A percentile compares a stretch with the other conserved stretches of the same genome.
phyloP scores from a whole-genome alignment of 495 filamentous ascomycete genomes.

The Neurospora sp. region DNA sequence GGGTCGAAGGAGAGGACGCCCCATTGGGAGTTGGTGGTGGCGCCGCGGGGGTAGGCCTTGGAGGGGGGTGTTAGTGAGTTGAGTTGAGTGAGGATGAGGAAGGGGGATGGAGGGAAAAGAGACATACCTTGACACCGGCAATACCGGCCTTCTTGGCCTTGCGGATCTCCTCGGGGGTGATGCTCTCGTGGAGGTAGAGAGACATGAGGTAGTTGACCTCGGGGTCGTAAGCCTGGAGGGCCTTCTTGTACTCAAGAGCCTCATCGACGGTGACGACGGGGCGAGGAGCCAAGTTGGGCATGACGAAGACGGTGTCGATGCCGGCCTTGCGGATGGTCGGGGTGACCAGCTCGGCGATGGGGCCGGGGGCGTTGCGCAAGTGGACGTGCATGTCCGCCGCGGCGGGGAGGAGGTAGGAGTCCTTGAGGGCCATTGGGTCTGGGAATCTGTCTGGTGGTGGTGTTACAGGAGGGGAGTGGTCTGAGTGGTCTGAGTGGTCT shows the following conservation, averaged over 20 bases:
- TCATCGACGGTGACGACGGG: constrained; percentile 65
- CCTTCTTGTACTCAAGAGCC: constrained; percentile 64
- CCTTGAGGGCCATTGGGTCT: constrained; percentile 29
- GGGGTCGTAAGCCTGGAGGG: constrained; percentile 57
- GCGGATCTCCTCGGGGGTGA: constrained; percentile 70
- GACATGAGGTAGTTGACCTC: constrained; percentile 80
- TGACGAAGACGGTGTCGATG: constrained; percentile 62
- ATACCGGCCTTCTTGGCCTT: constrained; percentile 59
- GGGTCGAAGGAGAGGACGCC: constrained; percentile 64
- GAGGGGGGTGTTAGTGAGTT: neutral
- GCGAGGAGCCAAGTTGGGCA: constrained; percentile 47
- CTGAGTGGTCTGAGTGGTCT: neutral
- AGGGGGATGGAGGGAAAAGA: constrained; percentile 8
- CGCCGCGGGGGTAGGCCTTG: constrained; percentile 32
- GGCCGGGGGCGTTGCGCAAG: constrained; percentile 56
- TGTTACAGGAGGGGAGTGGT: neutral
- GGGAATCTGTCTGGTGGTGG: neutral
- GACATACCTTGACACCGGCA: constrained; percentile 56
- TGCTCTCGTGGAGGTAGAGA: constrained; percentile 60
- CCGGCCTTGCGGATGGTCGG: constrained; percentile 59
- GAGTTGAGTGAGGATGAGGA: neutral
- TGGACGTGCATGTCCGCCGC: constrained; percentile 56
- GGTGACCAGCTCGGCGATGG: constrained; percentile 74
- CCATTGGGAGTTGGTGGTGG: constrained; percentile 77
- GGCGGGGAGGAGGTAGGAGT: constrained; percentile 51